Percentiles rank a stretch among this genome's conserved stretches.
Conservation (phyloP, 345 rosid species). For the Moricandia arvensis region DNA sequence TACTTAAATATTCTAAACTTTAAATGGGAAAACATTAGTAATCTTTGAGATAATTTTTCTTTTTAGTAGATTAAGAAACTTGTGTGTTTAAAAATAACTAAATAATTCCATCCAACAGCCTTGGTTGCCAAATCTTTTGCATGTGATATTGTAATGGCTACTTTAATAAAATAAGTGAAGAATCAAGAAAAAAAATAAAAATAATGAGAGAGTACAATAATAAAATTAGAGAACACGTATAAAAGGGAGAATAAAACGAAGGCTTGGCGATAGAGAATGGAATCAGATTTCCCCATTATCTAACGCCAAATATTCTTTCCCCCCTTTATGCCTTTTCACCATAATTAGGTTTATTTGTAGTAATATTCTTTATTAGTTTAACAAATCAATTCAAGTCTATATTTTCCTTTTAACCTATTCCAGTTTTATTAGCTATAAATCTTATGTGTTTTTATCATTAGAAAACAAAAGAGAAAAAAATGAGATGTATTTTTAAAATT, state of each 20-base stretch:
- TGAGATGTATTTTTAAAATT: background rate
- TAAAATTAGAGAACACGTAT: conserved; percentile 6
- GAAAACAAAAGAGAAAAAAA: background rate
- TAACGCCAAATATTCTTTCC: conserved; percentile 29
- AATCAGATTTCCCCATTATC: conserved; percentile 50
- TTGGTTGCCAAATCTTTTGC: background rate
- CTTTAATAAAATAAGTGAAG: background rate
- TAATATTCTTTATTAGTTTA: background rate
- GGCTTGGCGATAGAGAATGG: conserved; percentile 55
- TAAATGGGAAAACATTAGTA: conserved; percentile 10
- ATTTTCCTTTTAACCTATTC: background rate
- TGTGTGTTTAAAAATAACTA: conserved; percentile 1
- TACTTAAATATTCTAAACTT: background rate
- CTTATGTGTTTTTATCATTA: background rate
- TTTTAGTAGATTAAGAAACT: background rate
- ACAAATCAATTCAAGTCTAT: background rate
- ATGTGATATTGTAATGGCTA: background rate
- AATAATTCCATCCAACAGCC: conserved; percentile 1
- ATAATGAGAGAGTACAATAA: conserved; percentile 1
- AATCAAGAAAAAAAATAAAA: background rate
- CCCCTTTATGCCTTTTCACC: conserved; percentile 19
- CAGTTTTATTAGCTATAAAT: background rate
- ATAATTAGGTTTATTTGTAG: background rate
- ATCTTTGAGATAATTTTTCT: background rate
- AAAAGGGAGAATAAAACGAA: conserved; percentile 21